A percentile compares a stretch with the other conserved stretches of the same genome.
These are phyloP conservation scores for Kodamaea laetipori DNA, from an alignment of 805 yeast species.

Conservation along the genomic window DNA sequence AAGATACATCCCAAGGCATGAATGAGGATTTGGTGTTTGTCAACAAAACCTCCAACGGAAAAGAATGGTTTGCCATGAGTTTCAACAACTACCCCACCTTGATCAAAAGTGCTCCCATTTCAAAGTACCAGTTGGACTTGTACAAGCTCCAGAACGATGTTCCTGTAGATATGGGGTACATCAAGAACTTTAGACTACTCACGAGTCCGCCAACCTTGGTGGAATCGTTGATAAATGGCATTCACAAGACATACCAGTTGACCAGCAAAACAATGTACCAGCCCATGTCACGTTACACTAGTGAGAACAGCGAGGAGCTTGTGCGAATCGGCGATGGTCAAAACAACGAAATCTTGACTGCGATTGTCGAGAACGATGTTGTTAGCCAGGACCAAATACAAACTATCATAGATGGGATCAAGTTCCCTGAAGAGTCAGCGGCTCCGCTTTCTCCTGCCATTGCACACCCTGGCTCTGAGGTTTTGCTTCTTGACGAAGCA, in stretches of 20 bases:
- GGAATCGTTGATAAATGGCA: conserved; percentile 35
- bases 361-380: background rate
- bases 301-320: conserved; percentile 12
- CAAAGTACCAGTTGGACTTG: conserved; percentile 55
- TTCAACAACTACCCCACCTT: conserved; percentile 75
- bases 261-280: conserved; percentile 35
- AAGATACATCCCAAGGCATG: conserved; percentile 15
- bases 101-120: conserved; percentile 75
- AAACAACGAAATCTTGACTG: background rate
- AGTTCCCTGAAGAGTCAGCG: conserved; percentile 25
- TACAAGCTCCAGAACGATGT: conserved; percentile 26
- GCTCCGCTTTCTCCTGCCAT: background rate
- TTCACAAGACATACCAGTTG: conserved; percentile 35
- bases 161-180: conserved; percentile 19
- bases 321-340: conserved; percentile 31
- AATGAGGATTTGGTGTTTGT: conserved; percentile 54
- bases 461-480: conserved; percentile 11
- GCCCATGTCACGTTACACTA: conserved; percentile 34
- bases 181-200: conserved; percentile 22
- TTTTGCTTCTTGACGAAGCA: conserved; percentile 11
- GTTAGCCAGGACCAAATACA: conserved; percentile 20
- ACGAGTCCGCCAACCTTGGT: conserved; percentile 21
- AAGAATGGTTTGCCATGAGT: conserved; percentile 85
- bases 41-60: conserved; percentile 63
- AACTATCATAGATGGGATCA: conserved; percentile 39